Evolutionary conservation across 139 green algal genomes (phyloP).

Genomic region (Chlorella ohadii): DNA sequence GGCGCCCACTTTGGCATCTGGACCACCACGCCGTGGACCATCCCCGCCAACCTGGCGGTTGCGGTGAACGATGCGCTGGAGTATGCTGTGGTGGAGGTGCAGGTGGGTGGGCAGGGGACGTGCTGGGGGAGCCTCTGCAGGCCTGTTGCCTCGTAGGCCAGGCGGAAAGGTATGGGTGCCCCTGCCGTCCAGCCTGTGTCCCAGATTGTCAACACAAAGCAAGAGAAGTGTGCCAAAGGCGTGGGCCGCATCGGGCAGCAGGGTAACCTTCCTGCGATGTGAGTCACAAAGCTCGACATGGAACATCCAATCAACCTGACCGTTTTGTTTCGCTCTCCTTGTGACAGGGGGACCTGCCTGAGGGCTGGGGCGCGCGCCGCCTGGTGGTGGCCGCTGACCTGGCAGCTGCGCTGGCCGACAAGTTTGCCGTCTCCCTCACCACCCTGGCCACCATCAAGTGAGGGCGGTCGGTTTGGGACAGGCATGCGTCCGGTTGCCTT

Average conservation of each 20-base stretch:
- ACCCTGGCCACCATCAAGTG: constrained; percentile 63
- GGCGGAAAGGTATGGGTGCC: too few relatives aligned
- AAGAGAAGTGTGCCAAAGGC: too few relatives aligned
- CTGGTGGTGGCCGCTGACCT: constrained; percentile 88
- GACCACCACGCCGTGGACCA: constrained; percentile 99
- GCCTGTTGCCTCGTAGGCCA: too few relatives aligned
- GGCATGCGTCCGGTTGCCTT: too few relatives aligned
- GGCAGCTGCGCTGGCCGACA: constrained; percentile 70
- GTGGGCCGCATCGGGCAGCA: too few relatives aligned
- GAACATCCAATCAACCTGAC: too few relatives aligned
- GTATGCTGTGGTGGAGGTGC: constrained; percentile 86
- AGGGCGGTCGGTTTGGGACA: constrained; percentile 45
- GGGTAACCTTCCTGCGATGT: too few relatives aligned
- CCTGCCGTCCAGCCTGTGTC: too few relatives aligned
- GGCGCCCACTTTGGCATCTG: constrained; percentile 88
- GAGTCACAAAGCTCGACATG: too few relatives aligned
- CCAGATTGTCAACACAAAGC: too few relatives aligned
- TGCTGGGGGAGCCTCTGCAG: too few relatives aligned
- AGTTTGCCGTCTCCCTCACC: constrained; percentile 68
- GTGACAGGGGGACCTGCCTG: constrained; percentile 45
- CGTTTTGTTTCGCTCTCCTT: too few relatives aligned
- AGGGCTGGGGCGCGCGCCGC: constrained; percentile 37
- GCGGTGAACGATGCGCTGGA: constrained; percentile 93
- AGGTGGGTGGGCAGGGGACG: neutral
- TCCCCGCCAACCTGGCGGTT: constrained; percentile 97